Percentiles rank a stretch among this genome's conserved stretches.
These are phyloP conservation scores for Alloteropsis semialata DNA, from an alignment of 176 grass and related monocot genomes.

Conservation along the genomic window DNA sequence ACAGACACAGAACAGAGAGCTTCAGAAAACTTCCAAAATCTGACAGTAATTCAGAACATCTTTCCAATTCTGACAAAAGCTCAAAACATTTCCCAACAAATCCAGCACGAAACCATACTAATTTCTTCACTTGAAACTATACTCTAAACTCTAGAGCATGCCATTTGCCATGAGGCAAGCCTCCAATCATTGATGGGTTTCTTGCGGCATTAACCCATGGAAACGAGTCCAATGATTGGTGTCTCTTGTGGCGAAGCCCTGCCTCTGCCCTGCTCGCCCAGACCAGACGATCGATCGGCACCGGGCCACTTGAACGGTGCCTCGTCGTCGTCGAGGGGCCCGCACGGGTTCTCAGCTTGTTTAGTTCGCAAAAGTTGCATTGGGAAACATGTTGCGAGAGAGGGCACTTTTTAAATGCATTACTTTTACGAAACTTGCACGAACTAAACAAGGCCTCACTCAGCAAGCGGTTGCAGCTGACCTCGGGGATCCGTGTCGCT, in stretches of 20 bases:
- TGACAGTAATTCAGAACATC: neutral
- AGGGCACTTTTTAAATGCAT: no score
- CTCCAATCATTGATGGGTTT: slow-evolving; percentile 39
- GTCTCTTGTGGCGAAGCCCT: slow-evolving; percentile 19
- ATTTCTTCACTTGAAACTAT: neutral
- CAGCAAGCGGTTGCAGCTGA: slow-evolving; percentile 34
- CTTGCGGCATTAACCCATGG: slow-evolving; percentile 22
- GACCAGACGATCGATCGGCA: neutral
- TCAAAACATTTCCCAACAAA: neutral
- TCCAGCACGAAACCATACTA: neutral
- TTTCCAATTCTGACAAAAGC: neutral
- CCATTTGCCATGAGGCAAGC: neutral
- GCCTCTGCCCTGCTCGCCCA: slow-evolving; percentile 1
- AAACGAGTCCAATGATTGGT: slow-evolving; percentile 38
- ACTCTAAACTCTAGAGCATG: neutral
- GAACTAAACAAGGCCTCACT: no score
- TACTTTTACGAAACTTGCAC: no score
- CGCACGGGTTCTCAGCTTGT: slow-evolving; percentile 1
- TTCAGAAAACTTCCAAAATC: neutral
- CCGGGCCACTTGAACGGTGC: slow-evolving; percentile 48
- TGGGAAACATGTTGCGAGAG: no score
- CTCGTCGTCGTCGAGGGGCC: slow-evolving; percentile 45
- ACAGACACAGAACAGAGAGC: neutral
- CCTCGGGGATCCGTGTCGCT: neutral
- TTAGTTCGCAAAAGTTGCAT: no score